Conservation (phyloP, 164 flowering plant genomes). For the Santalum album region DNA sequence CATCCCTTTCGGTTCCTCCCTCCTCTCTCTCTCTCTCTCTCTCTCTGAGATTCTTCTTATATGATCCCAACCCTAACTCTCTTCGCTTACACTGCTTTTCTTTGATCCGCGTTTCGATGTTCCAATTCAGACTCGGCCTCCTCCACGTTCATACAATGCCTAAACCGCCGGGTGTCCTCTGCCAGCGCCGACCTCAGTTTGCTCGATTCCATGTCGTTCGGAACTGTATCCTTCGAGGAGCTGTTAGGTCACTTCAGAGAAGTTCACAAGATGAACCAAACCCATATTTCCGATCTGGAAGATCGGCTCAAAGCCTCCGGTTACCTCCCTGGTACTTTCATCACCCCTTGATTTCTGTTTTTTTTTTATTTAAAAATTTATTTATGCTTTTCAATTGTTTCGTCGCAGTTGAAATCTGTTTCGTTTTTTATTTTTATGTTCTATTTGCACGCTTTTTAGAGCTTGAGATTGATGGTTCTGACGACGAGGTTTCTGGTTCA, state of each 20-base stretch:
- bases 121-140: conserved; percentile 70
- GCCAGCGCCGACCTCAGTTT: conserved; percentile 49
- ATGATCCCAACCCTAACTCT: background rate
- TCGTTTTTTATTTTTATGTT: background rate
- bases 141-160: conserved; percentile 54
- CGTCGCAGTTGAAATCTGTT: background rate
- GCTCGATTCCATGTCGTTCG: conserved; percentile 76
- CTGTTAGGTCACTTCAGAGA: conserved; percentile 76
- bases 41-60: background rate
- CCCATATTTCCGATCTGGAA: conserved; percentile 33
- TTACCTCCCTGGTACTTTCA: conserved; percentile 32
- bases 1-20: conserved; percentile 59
- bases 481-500: conserved; percentile 14
- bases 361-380: background rate
- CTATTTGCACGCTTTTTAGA: conserved; percentile 7
- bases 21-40: background rate
- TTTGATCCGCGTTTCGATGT: background rate
- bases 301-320: conserved; percentile 40
- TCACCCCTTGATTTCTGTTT: background rate
- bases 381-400: background rate
- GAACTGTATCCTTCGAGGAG: conserved; percentile 84
- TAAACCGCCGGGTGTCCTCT: conserved; percentile 47
- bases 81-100: background rate
- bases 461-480: conserved; percentile 25
- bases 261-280: conserved; percentile 54